Base-by-base conservation (phyloP, 208 protist genomes). In the Herpetomonas samuelpessoai region DNA sequence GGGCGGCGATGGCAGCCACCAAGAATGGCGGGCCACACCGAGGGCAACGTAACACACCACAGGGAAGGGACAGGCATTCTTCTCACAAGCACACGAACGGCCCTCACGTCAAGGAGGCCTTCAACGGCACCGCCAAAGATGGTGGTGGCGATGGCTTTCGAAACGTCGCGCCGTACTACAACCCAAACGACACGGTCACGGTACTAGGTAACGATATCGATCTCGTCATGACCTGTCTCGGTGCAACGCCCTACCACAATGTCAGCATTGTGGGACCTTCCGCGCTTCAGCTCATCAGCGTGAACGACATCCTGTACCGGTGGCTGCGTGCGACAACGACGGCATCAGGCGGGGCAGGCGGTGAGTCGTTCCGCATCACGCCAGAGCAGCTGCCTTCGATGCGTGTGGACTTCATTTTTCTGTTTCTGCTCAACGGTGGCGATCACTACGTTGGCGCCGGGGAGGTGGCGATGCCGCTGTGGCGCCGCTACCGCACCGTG, bases 131-230 rank as follows among this genome's bases (percentile, higher is more conserved):
- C 35, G 35, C 35, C 35, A 14, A 14, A 18, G 35, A 18, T 14
- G 35, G 9, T 41, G 35, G 6, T 41, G 35, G 35, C 35, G 35
- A 41, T 14, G 35, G 35, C 35, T 41, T 41, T 14, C 6, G 9
- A 14, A 41, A 41, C 14, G 35, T 41, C 44, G 27, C n/a, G 14
- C 51, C 51, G 10, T 26, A 64, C 28, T 91, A 86, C 59, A 66
- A 80, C 68, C 74, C 82, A 6, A 83, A 91, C 58, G 82, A 94
- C 51, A 76, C 71, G 0, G 71, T 94, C 14, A 70, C 74, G 31
- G 71, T 94, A 22, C 59, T 94, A 24, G 88, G 88, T 58, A 90
- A 94, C 52, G 88, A 94, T 68, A 94, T 94, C 56, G 88, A 94
- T 67, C 74, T 94, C 19, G 82, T 88, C 25, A 45, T 94, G 25